Evolutionary conservation across 2,329 filamentous ascomycete genomes (phyloP).

Genomic region (Sporothrix euskadiensis): DNA sequence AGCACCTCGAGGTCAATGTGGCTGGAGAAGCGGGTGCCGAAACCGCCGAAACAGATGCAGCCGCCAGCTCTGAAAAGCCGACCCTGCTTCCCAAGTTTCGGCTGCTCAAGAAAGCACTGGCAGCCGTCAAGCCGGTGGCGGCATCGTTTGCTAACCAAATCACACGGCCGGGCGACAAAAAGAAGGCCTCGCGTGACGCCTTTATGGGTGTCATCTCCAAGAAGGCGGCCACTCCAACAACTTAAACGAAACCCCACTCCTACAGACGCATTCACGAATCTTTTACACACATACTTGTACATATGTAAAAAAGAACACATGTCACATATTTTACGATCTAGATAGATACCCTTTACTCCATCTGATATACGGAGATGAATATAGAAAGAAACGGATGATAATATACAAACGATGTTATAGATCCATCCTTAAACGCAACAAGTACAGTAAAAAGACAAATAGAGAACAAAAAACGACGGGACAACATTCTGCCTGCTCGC

Average conservation of each 20-base stretch:
- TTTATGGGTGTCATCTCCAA: conserved; percentile 19
- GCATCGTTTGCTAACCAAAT: conserved; percentile 25
- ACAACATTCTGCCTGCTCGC: conserved; percentile 14
- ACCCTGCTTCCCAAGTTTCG: conserved; percentile 38
- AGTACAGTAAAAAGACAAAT: neutral
- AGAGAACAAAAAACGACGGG: neutral
- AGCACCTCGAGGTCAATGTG: neutral
- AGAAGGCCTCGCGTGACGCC: conserved; percentile 13
- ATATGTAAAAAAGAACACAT: conserved; percentile 5
- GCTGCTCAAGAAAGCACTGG: conserved; percentile 36
- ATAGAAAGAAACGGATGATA: conserved; percentile 5
- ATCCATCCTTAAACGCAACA: neutral
- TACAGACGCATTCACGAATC: neutral
- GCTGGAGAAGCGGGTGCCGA: neutral
- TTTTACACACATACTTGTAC: neutral
- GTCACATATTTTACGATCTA: neutral
- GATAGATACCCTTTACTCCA: conserved; percentile 16
- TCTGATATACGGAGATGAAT: neutral
- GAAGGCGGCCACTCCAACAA: neutral
- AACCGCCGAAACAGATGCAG: conserved; percentile 27
- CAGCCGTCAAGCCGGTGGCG: conserved; percentile 30
- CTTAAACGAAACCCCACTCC: neutral
- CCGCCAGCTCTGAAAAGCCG: neutral
- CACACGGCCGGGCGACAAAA: conserved; percentile 25
- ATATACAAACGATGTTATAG: neutral